These are phyloP conservation scores for Phialocephala subalpina DNA, from an alignment of 2,329 filamentous ascomycete species.

Conservation along the genomic window DNA sequence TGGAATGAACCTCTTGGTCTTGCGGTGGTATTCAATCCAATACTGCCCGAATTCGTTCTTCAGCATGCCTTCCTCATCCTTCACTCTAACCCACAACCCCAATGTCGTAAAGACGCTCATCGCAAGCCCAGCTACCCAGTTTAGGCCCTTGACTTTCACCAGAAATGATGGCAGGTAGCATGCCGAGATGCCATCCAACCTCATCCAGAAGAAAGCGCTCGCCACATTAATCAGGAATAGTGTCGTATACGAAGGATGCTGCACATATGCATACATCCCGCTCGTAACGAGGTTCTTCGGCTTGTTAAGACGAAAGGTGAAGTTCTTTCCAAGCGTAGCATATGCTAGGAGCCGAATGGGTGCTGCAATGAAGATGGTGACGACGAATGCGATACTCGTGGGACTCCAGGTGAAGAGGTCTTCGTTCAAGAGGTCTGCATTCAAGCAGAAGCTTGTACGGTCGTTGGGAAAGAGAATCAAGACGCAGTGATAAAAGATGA, in stretches of 20 bases:
- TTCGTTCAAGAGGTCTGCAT: conserved; percentile 24
- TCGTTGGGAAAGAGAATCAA: conserved; percentile 27
- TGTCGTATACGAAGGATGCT: conserved; percentile 82
- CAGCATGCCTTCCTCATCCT: conserved; percentile 60
- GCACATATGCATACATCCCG: conserved; percentile 77
- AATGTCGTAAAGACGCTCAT: not conserved
- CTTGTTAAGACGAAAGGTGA: conserved; percentile 59
- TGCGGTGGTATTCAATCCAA: conserved; percentile 57
- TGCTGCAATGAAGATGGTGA: conserved; percentile 35
- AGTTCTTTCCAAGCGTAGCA: conserved; percentile 56
- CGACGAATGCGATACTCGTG: conserved; percentile 29
- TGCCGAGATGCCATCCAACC: conserved; percentile 49
- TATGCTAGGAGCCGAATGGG: conserved; percentile 50
- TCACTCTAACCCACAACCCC: conserved; percentile 46
- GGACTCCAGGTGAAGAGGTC: conserved; percentile 40
- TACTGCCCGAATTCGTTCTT: conserved; percentile 52
- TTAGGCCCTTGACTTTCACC: conserved; percentile 1
- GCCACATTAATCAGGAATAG: conserved; percentile 46
- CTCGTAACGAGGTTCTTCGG: conserved; percentile 77
- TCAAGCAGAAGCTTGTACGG: conserved; percentile 21
- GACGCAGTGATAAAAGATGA: conserved; percentile 22
- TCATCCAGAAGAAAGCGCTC: conserved; percentile 44
- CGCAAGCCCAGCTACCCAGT: conserved; percentile 6
- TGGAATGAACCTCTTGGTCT: conserved; percentile 59
- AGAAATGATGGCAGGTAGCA: conserved; percentile 48